Percentiles rank a stretch among this genome's conserved stretches.
Evolutionary conservation across 495 filamentous ascomycete genomes (phyloP).

Genomic region (Podospora pseudocomata): DNA sequence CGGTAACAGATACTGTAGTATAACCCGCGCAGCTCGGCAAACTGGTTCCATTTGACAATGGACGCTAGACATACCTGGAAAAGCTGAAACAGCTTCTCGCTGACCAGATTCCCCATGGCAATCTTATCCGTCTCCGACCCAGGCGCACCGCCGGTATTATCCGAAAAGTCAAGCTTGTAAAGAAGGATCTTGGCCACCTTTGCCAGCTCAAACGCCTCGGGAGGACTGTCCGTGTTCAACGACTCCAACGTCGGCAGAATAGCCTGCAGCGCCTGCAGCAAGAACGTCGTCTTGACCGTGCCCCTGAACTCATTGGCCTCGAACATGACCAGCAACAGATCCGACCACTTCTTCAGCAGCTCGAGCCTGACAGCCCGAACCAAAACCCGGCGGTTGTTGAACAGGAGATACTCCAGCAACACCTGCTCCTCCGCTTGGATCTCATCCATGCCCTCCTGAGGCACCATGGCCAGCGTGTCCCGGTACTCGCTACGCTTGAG

Average conservation of each 20-base stretch:
- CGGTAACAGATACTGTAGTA: slow-evolving; percentile 87
- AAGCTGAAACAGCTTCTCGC: slow-evolving; percentile 85
- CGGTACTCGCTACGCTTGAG: slow-evolving; percentile 54
- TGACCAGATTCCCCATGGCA: slow-evolving; percentile 65
- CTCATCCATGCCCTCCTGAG: slow-evolving; percentile 54
- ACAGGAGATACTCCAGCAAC: slow-evolving; percentile 54
- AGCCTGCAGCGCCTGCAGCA: slow-evolving; percentile 78
- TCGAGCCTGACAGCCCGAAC: slow-evolving; percentile 57
- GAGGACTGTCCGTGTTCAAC: slow-evolving; percentile 59
- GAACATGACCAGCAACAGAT: slow-evolving; percentile 73
- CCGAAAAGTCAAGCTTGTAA: slow-evolving; percentile 61
- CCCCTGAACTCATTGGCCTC: slow-evolving; percentile 70
- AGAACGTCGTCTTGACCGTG: slow-evolving; percentile 63
- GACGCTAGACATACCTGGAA: slow-evolving; percentile 79
- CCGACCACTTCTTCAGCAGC: slow-evolving; percentile 74
- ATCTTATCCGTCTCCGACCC: slow-evolving; percentile 43
- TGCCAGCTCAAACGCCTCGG: slow-evolving; percentile 69
- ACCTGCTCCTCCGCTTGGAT: slow-evolving; percentile 56
- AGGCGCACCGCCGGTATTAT: slow-evolving; percentile 39
- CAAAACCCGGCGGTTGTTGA: slow-evolving; percentile 60
- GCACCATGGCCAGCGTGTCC: slow-evolving; percentile 46
- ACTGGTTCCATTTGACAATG: slow-evolving; percentile 66
- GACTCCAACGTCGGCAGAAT: slow-evolving; percentile 80
- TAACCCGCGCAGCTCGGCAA: slow-evolving; percentile 66
- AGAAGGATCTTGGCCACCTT: slow-evolving; percentile 72